phyloP scores from a whole-genome alignment of 257 asterid genomes.

The Solanum appendiculatum region DNA sequence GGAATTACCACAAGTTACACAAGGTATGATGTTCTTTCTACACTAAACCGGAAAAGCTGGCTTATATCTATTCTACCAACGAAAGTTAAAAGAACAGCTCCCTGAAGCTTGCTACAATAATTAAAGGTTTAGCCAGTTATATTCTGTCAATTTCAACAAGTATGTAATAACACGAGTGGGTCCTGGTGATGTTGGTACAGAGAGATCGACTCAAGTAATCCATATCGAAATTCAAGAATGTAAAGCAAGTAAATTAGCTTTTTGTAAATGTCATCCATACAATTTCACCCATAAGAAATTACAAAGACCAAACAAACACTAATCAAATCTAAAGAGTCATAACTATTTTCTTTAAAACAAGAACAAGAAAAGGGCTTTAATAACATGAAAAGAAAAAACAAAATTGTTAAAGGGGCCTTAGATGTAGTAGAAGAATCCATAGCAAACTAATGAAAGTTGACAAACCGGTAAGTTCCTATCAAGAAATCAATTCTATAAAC shows the following conservation, averaged over 20 bases:
- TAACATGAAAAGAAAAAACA: not conserved
- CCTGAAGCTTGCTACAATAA: not conserved
- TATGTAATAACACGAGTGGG: not conserved
- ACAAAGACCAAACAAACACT: not conserved
- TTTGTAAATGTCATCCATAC: not conserved
- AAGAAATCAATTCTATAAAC: not conserved
- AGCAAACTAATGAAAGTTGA: not conserved
- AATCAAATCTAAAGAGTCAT: not conserved
- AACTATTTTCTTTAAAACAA: not conserved
- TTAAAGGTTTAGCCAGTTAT: not conserved
- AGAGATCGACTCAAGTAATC: not conserved
- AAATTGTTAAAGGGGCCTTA: not conserved
- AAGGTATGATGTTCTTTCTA: not conserved
- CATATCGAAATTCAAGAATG: not conserved
- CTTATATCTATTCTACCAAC: not conserved
- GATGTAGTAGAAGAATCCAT: not conserved
- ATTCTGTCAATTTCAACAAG: not conserved
- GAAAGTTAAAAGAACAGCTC: not conserved
- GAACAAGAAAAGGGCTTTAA: no score
- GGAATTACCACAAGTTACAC: no score
- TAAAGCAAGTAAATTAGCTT: not conserved
- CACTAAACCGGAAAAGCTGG: not conserved
- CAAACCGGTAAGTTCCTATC: not conserved
- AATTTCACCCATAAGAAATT: not conserved
- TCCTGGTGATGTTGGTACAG: not conserved